Evolutionary conservation across 2,329 filamentous ascomycete species (phyloP).

Genomic region (Hymenoscyphus fructigenus): DNA sequence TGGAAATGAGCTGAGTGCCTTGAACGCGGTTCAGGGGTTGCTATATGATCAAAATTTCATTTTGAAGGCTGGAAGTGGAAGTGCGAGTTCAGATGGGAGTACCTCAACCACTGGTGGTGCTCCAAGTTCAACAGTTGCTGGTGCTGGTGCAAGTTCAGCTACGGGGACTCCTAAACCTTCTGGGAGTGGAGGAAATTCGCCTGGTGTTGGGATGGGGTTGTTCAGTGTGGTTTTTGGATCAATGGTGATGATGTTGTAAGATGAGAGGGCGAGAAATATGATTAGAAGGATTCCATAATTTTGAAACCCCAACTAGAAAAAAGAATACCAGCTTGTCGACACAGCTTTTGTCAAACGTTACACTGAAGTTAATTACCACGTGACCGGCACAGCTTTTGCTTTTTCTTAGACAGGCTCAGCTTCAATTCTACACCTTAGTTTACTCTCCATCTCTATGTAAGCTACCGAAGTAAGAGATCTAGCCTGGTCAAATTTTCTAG

Average conservation of each 20-base stretch:
- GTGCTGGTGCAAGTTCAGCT: neutral
- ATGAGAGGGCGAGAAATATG: no score
- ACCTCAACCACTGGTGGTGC: neutral
- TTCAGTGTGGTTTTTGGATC: neutral
- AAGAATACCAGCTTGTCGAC: no score
- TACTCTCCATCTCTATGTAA: no score
- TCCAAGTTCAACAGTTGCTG: neutral
- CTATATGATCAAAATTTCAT: slow-evolving; percentile 23
- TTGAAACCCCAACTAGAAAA: no score
- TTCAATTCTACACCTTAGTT: no score
- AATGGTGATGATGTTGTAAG: neutral
- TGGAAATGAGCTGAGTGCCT: slow-evolving; percentile 54
- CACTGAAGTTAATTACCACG: no score
- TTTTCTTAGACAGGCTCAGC: no score
- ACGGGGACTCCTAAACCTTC: neutral
- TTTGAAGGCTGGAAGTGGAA: neutral
- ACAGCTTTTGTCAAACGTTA: no score
- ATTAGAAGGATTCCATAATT: no score
- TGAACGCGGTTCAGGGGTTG: slow-evolving; percentile 49
- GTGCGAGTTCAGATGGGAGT: neutral
- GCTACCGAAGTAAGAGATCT: no score
- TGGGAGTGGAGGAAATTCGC: neutral
- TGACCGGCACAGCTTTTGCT: no score
- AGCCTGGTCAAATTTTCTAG: no score
- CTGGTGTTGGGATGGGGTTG: neutral